Evolutionary conservation across 2,329 filamentous ascomycete genomes (phyloP), one percentile per base, ranked within the genome.

Genomic region (Stachybotrys elegans): DNA sequence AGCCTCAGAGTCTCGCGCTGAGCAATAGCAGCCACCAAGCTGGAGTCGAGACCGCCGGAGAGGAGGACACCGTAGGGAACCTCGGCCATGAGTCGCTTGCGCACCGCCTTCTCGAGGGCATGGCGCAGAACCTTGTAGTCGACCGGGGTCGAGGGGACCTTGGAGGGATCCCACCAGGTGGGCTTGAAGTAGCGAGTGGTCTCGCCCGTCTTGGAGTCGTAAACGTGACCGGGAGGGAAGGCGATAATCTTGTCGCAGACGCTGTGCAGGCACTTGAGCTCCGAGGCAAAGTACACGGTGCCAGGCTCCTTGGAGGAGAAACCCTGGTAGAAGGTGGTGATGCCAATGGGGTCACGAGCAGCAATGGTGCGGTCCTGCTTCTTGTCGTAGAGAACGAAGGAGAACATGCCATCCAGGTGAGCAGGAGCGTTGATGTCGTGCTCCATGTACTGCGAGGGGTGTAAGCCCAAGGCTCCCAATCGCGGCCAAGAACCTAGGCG

Each of bases 401-500:
- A 96, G 79, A 98, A 98, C 93, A 98, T 98, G 73, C 93, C 93
- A 66, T 98, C 93, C 55, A 98, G 83, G 69, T 89, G 77, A 70
- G 92, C 93, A 50, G 93, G 91, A 46, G 92, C 89, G 61, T 97
- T 90, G 56, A 94, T 77, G 60, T 84, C 93, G 78, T 94, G 81
- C 70, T 97, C 83, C 72, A 90, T 79, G 66, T 98, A 98, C 88
- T 95, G 47, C 13, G 34, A 20, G 16, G 37, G 34, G 5, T 22
- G 17, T 42, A 37, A 47, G 22, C 17, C 40, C 32, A 43, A 43
- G 40, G 21, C n/a, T n/a, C n/a, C n/a, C n/a, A n/a, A n/a, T n/a
- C n/a, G n/a, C n/a, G n/a, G n/a, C n/a, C n/a, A n/a, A n/a, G n/a
- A n/a, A n/a, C n/a, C n/a, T n/a, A 13, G 7, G 43, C 22, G 39